These are phyloP conservation scores for Clavariopsis aquatica DNA, from an alignment of 495 filamentous ascomycete species.

Conservation along the genomic window DNA sequence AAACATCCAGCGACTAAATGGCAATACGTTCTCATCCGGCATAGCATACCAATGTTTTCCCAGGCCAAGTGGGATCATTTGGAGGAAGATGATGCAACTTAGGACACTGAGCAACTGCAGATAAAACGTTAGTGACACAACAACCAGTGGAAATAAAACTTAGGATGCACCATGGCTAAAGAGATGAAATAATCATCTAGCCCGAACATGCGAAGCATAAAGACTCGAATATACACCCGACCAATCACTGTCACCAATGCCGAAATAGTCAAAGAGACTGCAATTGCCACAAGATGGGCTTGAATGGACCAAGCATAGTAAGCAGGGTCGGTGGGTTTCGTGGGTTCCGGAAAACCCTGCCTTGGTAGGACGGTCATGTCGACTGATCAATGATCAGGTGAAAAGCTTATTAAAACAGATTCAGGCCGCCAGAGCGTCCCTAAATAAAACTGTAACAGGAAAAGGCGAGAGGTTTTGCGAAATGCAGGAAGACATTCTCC, in stretches of 20 bases:
- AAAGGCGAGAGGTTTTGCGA: no score
- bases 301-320: conserved; percentile 19
- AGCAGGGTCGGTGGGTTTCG: conserved; percentile 5
- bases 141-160: no score
- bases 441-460: no score
- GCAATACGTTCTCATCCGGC: conserved; percentile 2
- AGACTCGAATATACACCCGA: conserved; percentile 22
- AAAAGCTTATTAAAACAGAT: no score
- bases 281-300: conserved; percentile 9
- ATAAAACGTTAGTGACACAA: no score
- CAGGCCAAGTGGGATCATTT: conserved; percentile 32
- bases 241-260: conserved; percentile 16
- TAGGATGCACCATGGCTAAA: conserved; percentile 19
- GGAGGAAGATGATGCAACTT: conserved; percentile 13
- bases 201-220: conserved; percentile 15
- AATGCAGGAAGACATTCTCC: no score
- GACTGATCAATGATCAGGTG: no score
- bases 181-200: conserved; percentile 38
- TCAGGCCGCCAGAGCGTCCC: no score
- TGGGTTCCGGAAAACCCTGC: conserved; percentile 3
- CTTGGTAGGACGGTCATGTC: conserved; percentile 11
- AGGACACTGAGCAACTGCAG: conserved; percentile 5
- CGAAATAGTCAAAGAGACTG: conserved; percentile 1
- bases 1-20: conserved; percentile 31
- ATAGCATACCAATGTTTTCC: conserved; percentile 33